Base-by-base conservation (phyloP, 2,329 filamentous ascomycete genomes). In the Pyrenophora tritici-repentis region DNA sequence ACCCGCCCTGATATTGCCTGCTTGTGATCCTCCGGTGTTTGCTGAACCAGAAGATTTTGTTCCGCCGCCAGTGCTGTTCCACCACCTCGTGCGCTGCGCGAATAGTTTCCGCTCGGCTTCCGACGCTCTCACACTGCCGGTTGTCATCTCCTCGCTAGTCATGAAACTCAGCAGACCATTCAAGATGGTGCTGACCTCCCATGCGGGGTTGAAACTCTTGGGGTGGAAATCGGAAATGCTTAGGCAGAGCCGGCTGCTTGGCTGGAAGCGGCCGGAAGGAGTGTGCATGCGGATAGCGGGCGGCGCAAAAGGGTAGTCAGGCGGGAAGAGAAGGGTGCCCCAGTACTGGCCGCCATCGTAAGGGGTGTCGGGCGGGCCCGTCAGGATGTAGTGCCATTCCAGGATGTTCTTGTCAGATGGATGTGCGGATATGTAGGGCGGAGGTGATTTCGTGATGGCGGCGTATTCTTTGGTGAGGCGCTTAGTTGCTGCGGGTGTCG, bases 241-340 rank as follows among this genome's bases (percentile, higher is more conserved):
- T 40, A 99, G 87, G 69, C 94, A 99, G 17, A 99, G 85, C 42
- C 94, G 85, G 12, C 91, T 92, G 1, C 89, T 94, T 2, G 92
- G 91, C 73, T 96, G 91, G 78, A 99, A 99, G 69, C 94, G 90
- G 52, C 94, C 94, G 10, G 88, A 93, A 1, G 94, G 94, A 0
- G 94, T 99, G 80, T 97, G 94, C 94, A 99, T 99, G 70, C 93
- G 91, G 75, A 99, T 99, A 2, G 94, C 91, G 4, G 94, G 94
- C 26, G 94, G 94, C 10, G 92, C 93, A 75, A 97, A 99, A 20
- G 94, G 94, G 73, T 99, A 99, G 79, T 97, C 92, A 7, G 92
- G 85, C 13, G 94, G 94, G 75, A 99, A 99, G 60, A 95, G 87
- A 42, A 99, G 82, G 1, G 93, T 97, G 40, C 94, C 94, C 94